Evolutionary conservation across 805 yeast species (phyloP).

Genomic region (Wickerhamiella azyma): DNA sequence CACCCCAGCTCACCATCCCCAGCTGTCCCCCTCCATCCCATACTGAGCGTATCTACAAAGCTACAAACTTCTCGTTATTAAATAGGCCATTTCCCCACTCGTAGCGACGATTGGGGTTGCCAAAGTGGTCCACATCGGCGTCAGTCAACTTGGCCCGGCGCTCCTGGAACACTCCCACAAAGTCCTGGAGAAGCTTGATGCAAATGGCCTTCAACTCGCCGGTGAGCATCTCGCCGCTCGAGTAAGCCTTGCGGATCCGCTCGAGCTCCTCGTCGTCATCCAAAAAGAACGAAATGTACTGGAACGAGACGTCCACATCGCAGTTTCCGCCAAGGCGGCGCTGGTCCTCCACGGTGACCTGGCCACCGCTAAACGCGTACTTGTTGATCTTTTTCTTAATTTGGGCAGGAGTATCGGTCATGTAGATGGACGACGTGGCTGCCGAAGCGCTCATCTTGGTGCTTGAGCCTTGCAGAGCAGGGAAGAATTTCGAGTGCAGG

Average conservation of each 20-base stretch:
- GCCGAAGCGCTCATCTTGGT: conserved; percentile 96
- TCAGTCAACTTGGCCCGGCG: conserved; percentile 56
- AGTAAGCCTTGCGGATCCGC: conserved; percentile 49
- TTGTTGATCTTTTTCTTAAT: conserved; percentile 90
- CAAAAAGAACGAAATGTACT: conserved; percentile 77
- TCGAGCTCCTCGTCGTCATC: conserved; percentile 75
- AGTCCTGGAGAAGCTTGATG: conserved; percentile 64
- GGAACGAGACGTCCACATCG: conserved; percentile 89
- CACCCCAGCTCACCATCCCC: too few species aligned
- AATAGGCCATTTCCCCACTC: conserved; percentile 57
- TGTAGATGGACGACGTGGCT: conserved; percentile 80
- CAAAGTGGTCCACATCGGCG: conserved; percentile 47
- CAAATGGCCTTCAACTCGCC: conserved; percentile 90
- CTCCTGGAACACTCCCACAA: conserved; percentile 71
- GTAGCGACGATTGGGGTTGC: conserved; percentile 56
- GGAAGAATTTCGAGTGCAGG: conserved; percentile 91
- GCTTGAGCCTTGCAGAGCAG: conserved; percentile 91
- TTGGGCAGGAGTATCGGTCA: conserved; percentile 89
- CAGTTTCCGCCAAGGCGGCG: conserved; percentile 84
- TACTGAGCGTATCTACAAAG: not conserved
- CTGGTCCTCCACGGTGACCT: conserved; percentile 77
- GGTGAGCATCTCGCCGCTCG: conserved; percentile 67
- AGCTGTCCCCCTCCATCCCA: too few species aligned
- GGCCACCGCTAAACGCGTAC: conserved; percentile 93
- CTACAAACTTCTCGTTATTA: conserved; percentile 20